Base-by-base conservation (phyloP, 805 yeast genomes). In the Wickerhamomyces tratensis region DNA sequence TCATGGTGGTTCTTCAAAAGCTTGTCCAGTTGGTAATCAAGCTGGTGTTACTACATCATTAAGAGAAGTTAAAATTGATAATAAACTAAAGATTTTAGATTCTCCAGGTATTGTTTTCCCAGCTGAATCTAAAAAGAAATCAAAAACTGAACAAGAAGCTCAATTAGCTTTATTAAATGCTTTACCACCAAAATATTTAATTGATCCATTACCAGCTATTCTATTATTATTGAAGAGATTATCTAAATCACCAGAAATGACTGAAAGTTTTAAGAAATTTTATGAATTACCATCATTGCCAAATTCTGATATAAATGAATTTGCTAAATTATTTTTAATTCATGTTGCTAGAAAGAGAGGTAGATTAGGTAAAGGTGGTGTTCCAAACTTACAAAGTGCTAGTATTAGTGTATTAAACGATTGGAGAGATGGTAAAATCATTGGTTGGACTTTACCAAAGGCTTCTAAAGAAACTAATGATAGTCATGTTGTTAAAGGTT, bases 61-160 rank as follows among this genome's bases (percentile, higher is more conserved):
- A 61, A 78, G 97, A 65, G 94, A 88, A 62, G 88, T 91, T 45
- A 93, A 91, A 66, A 74, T 91, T 46, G 98, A 91, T 63, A 83
- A 80, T 58, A 88, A 88, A 62, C 74, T 91, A 53, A 86, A 84
- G 63, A 73, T 91, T 49, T 71, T 91, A 57, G 98, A 91, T 64
- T 86, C 96, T 42, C 98, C 98, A 41, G 98, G 98, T 59, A 93
- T 91, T 47, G 96, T 93, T 36, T 91, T 93, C 78, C 98, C 98
- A 40, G 60, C 63, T 38, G 82, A 76, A 50, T 75, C 67, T 47
- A 72, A 69, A 51, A 73, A 69, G 52, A 67, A 67, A 49, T 62
- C 68, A 45, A 79, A 73, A 55, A 61, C 67, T 25, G 85, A 82
- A 49, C 86, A 82, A 60, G 85, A 83, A 56, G 94, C 98, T n/a